Percentiles rank a stretch among this genome's conserved stretches.
Conservation (phyloP, 495 filamentous ascomycete species). For the Lindgomyces ingoldianus region DNA sequence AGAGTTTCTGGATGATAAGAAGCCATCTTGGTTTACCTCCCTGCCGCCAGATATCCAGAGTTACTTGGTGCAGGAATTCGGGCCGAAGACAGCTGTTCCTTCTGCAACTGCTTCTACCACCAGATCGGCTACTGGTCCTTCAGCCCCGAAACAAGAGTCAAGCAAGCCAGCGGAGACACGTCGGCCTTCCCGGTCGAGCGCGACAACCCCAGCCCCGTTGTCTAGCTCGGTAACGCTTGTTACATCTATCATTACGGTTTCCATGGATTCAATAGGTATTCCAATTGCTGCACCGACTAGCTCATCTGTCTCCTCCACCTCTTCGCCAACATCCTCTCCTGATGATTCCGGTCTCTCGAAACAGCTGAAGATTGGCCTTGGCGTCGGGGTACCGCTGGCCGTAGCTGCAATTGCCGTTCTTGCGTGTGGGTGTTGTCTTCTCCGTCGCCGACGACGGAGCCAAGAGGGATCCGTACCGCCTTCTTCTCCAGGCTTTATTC, state of each 20-base stretch:
- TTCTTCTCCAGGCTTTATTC: constrained; percentile 34
- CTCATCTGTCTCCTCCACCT: background rate
- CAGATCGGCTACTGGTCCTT: background rate
- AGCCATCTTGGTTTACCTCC: constrained; percentile 29
- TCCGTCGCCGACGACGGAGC: constrained; percentile 37
- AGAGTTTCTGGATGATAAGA: constrained; percentile 35
- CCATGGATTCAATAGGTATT: background rate
- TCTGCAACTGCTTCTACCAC: constrained; percentile 2
- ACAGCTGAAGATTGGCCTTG: constrained; percentile 27
- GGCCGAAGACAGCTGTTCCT: constrained; percentile 26
- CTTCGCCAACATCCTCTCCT: background rate
- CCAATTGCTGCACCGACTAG: background rate
- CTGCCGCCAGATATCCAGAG: constrained; percentile 33
- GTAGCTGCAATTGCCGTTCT: constrained; percentile 40
- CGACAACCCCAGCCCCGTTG: background rate
- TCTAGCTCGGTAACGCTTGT: background rate
- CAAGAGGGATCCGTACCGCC: constrained; percentile 19
- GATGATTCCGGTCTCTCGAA: constrained; percentile 1
- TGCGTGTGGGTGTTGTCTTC: constrained; percentile 38
- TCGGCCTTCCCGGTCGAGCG: too few relatives aligned
- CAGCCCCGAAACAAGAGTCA: too few relatives aligned
- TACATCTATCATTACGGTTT: constrained; percentile 10
- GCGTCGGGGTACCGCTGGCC: constrained; percentile 31
- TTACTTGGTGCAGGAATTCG: constrained; percentile 32
- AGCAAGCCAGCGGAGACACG: too few relatives aligned